Conservation (phyloP, 306 rosid species). For the Casuarina cunninghamiana region DNA sequence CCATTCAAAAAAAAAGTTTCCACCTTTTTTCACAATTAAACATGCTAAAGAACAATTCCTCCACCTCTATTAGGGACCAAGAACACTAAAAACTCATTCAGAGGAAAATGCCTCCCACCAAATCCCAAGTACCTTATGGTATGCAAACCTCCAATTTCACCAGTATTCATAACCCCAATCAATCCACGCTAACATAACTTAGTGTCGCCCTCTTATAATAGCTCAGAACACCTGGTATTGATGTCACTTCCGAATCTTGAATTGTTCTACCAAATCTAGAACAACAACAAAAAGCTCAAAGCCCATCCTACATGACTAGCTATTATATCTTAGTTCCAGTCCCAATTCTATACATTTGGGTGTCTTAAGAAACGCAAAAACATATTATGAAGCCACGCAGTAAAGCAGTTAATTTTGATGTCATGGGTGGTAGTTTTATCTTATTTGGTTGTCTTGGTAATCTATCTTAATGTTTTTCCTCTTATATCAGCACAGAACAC, state of each 20-base stretch:
- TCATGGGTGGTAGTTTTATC: background rate
- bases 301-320: background rate
- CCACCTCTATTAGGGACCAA: background rate
- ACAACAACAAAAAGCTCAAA: background rate
- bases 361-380: background rate
- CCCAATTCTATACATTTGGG: background rate
- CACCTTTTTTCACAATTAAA: background rate
- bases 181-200: background rate
- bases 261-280: background rate
- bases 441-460: no score
- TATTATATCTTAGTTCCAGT: background rate
- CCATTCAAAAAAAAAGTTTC: background rate
- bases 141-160: background rate
- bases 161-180: background rate
- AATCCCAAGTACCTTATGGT: background rate
- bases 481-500: background rate
- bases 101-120: background rate
- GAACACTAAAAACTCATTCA: background rate
- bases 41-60: background rate
- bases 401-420: background rate
- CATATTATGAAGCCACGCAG: background rate
- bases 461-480: background rate
- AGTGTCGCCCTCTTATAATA: background rate
- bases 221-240: background rate
- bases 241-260: background rate